A percentile compares a stretch with the other conserved stretches of the same genome.
phyloP scores from a whole-genome alignment of 257 asterid species.

The Solanum chiquidenum region DNA sequence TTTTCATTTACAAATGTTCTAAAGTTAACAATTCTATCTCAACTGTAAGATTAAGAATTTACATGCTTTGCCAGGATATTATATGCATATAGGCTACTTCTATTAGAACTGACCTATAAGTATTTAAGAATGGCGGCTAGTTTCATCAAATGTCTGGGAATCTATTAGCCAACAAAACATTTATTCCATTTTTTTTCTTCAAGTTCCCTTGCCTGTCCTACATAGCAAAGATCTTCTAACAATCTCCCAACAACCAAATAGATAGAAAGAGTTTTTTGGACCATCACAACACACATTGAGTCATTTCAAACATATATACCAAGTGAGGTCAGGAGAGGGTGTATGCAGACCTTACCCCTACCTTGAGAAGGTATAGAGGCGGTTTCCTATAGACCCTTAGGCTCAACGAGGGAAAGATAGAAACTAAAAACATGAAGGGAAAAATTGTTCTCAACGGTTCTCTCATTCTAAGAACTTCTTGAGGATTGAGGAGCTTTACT shows the following conservation, averaged over 20 bases:
- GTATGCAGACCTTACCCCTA: not conserved
- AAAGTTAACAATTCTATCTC: not conserved
- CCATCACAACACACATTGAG: not conserved
- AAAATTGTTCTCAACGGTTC: not conserved
- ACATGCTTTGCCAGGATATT: not conserved
- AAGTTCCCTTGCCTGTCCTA: not conserved
- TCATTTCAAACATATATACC: not conserved
- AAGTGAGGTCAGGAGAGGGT: not conserved
- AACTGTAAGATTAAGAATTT: not conserved
- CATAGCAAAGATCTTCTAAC: not conserved
- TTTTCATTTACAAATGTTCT: not conserved
- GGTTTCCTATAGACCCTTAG: not conserved
- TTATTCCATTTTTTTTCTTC: not conserved
- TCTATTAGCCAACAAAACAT: not conserved
- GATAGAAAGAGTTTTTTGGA: not conserved
- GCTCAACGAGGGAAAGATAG: not conserved
- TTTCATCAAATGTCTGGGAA: not conserved
- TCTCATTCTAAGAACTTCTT: not conserved
- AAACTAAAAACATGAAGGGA: not conserved
- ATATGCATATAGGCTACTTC: not conserved
- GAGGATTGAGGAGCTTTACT: not conserved
- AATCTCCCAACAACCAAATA: not conserved
- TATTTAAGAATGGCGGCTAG: not conserved
- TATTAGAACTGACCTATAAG: not conserved
- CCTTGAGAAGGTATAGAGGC: not conserved